phyloP scores from a whole-genome alignment of 2,329 filamentous ascomycete species.

The Coleophoma eucalyptorum region DNA sequence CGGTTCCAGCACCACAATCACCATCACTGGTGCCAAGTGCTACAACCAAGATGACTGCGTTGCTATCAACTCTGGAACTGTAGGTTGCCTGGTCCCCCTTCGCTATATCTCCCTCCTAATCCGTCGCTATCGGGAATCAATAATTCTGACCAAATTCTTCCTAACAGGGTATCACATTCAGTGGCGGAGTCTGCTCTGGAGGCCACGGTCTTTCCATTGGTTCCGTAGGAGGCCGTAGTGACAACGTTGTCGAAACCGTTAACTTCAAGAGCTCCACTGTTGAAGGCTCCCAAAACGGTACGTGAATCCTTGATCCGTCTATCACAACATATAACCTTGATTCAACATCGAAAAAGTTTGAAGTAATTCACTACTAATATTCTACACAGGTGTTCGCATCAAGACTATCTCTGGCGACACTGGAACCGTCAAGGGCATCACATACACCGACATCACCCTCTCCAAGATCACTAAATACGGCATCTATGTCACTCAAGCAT shows the following conservation, averaged over 20 bases:
- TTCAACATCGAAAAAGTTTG: too few relatives aligned
- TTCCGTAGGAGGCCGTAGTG: conserved; percentile 46
- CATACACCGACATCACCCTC: conserved; percentile 46
- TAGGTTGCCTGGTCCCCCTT: neutral
- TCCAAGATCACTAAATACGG: conserved; percentile 45
- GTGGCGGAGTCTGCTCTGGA: conserved; percentile 17
- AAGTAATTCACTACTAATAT: conserved; percentile 40
- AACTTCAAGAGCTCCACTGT: conserved; percentile 42
- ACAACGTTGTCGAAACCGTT: conserved; percentile 49
- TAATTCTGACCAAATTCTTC: too few relatives aligned
- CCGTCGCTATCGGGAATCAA: conserved; percentile 36
- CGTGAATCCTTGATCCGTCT: too few relatives aligned
- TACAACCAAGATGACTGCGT: conserved; percentile 59
- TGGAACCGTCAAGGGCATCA: conserved; percentile 46
- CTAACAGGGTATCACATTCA: conserved; percentile 27
- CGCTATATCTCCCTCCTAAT: too few relatives aligned
- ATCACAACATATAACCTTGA: neutral
- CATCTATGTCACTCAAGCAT: conserved; percentile 53
- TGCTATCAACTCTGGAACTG: too few relatives aligned
- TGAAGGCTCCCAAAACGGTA: conserved; percentile 45
- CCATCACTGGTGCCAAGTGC: conserved; percentile 43
- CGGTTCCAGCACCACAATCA: conserved; percentile 36
- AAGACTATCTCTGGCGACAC: conserved; percentile 51
- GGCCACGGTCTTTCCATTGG: conserved; percentile 49
- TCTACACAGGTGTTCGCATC: conserved; percentile 48